Base-by-base conservation (phyloP, 169 alveolate species). In the Plasmodium gonderi region DNA sequence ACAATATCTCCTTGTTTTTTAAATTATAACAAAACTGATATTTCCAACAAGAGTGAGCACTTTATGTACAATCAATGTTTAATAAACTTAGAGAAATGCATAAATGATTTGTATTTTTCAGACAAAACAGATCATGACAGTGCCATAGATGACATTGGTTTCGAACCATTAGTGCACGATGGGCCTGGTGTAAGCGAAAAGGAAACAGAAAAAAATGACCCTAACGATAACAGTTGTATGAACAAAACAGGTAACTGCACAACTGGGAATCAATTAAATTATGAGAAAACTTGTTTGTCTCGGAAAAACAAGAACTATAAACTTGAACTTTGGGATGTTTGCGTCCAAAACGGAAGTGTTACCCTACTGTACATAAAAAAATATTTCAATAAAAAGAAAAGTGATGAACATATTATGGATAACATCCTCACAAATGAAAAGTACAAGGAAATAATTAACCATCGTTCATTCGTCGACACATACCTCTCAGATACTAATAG, bases 311-410 rank as follows among this genome's bases (percentile, higher is more conserved):
- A 94, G 38, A 68, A 68, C 23, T 90, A 23, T 67, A 91, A 90
- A 54, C 54, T 80, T 9, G 72, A 92, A 40, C 91, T 92, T 26
- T 91, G 94, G 89, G 95, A 94, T 40, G 87, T 94, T 38, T 95
- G 95, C 95, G 92, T 91, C n/a, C 93, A 87, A 69, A 94, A 94
- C 51, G 96, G 95, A 54, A 94, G 96, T 64, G 90, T 91, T 45
- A 94, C 96, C 31, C 44, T 94, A 6, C 76, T 94, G 42, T 89
- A 65, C 45, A 60, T 89, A 44, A 89, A 89, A 49, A 89, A 89
- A 65, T 89, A 89, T 64, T 78, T 47, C 72, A 89, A 68, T 49
- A 89, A 89, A 89, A 89, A 89, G 49, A 89, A 89, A 42, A 76
- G 38, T 47, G 74, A 78, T 36, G 81, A 89, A 17, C 72, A 77